Conservation (phyloP, 192 early-diverging fungal species). For the Ramicandelaber brevisporus region DNA sequence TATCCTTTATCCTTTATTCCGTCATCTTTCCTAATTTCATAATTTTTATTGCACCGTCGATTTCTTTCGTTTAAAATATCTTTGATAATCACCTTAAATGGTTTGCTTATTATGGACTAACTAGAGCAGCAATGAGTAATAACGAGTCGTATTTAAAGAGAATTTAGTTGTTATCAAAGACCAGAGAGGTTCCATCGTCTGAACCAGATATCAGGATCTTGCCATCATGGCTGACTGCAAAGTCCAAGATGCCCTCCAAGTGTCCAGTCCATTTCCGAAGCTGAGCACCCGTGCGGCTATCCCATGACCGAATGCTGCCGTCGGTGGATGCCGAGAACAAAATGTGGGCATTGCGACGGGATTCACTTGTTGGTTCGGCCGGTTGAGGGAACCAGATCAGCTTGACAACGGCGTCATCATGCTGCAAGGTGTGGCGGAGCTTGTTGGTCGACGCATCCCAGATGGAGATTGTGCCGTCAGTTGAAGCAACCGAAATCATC, state of each 20-base stretch:
- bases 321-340: conserved; percentile 59
- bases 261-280: conserved; percentile 58
- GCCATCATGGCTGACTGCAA: conserved; percentile 46
- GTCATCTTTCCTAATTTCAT: too few relatives aligned
- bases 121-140: conserved; percentile 1
- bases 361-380: too few relatives aligned
- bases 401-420: conserved; percentile 70
- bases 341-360: conserved; percentile 32
- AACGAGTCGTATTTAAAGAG: neutral
- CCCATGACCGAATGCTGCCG: conserved; percentile 65
- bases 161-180: conserved; percentile 23
- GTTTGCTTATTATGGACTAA: neutral
- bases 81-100: neutral
- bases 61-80: neutral
- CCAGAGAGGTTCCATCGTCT: conserved; percentile 39
- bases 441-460: conserved; percentile 77
- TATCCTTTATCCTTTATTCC: too few relatives aligned
- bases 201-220: conserved; percentile 30
- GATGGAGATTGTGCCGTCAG: conserved; percentile 70
- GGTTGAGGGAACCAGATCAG: conserved; percentile 39
- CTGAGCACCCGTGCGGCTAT: conserved; percentile 62
- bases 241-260: conserved; percentile 59
- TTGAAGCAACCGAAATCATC: conserved; percentile 58
- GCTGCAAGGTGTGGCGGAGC: conserved; percentile 51
- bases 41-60: neutral